These are phyloP conservation scores for Triticum urartu DNA, from an alignment of 176 grass and related monocot species.

Conservation along the genomic window DNA sequence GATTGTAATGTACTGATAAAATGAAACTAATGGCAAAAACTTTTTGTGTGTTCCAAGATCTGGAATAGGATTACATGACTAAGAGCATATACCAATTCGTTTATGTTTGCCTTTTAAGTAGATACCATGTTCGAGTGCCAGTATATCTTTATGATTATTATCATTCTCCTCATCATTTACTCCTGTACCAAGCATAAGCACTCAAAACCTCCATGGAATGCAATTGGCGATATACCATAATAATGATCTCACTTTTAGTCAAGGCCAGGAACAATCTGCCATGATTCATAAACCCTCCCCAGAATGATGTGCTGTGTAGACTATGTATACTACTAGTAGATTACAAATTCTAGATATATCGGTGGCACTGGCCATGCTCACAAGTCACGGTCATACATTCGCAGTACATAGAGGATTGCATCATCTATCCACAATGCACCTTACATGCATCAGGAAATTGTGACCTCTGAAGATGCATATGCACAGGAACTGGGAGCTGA, in stretches of 20 bases:
- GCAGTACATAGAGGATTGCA: not conserved
- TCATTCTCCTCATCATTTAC: not conserved
- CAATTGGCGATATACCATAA: not conserved
- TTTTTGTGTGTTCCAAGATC: not conserved
- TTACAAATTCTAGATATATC: not conserved
- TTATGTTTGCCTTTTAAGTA: not conserved
- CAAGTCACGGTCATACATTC: not conserved
- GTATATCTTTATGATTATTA: not conserved
- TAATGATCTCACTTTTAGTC: not conserved
- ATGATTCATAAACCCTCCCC: not conserved
- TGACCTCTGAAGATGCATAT: not conserved
- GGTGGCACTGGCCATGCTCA: not conserved
- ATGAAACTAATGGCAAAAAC: not conserved
- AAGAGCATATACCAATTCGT: not conserved
- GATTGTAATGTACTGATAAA: not conserved
- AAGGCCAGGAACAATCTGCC: not conserved
- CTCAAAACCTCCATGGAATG: not conserved
- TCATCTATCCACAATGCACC: not conserved
- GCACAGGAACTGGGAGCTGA: conserved; percentile 66
- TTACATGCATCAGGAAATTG: not conserved
- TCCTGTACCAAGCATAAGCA: not conserved
- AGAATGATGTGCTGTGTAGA: not conserved
- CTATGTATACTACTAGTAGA: not conserved
- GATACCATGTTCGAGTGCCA: not conserved
- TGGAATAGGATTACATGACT: too few relatives aligned